Base-by-base conservation (phyloP, 2,329 filamentous ascomycete species). In the Elsinoe perseae region DNA sequence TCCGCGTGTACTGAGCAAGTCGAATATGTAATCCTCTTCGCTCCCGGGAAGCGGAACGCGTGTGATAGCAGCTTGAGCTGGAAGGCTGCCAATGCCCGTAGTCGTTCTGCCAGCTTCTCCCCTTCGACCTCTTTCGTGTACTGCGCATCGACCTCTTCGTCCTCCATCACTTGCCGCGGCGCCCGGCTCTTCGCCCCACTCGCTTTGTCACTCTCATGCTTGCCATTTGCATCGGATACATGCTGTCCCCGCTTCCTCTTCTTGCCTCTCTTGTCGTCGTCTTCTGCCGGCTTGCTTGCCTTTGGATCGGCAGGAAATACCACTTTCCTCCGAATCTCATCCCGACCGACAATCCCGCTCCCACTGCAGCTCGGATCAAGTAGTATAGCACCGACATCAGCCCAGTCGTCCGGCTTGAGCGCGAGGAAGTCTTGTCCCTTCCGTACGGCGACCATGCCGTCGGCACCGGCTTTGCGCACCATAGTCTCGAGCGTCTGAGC, bases 281-380 rank as follows among this genome's bases (percentile, higher is more conserved):
- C 28, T 23, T 60, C 59, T 8, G 40, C 44, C 36, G 55, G n/a
- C 16, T 12, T 52, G 8, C 14, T 20, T 8, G 9, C 30, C 32
- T 25, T 36, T 8, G 48, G 48, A 38, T 52, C 48, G 14, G 14
- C 10, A 10, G 48, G 48, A 10, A 52, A 38, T 6, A 32, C 21
- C n/a, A 52, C 30, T 30, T 34, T 52, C 30, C 48, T 52, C 16
- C 28, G 10, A 10, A 7, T 20, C 44, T 90, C 87, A 63, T 96
- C 90, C 18, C 93, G 81, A 2, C 91, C 89, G 21, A 96, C 83
- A 56, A 98, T 98, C 1, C 93, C 93, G 67, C 89, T 96, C 0
- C 93, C 93, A 1, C 91, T 96, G 68, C 93, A 98, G 68, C 89
- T 95, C 0, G 93, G 93, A 67, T 98, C 93, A 1, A 98, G 78